phyloP scores from a whole-genome alignment of 208 protist species.

The Acanthamoeba culbertsoni region DNA sequence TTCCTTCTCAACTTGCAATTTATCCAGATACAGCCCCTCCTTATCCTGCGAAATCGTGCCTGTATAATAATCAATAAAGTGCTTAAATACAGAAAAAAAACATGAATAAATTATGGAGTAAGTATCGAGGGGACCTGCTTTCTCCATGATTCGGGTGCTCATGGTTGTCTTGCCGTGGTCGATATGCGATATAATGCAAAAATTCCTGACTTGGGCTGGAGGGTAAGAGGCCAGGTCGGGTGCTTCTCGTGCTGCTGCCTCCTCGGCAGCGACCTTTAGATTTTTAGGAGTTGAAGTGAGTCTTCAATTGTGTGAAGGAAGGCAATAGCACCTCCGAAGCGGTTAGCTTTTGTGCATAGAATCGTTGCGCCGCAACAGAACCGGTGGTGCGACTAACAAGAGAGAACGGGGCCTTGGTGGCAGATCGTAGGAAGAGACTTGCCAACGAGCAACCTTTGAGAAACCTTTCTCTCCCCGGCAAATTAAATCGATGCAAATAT shows the following conservation, averaged over 20 bases:
- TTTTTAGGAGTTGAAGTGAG: neutral
- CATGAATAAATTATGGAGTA: neutral
- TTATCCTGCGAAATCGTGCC: constrained; percentile 34
- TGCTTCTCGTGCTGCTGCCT: neutral
- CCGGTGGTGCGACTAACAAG: too few species aligned
- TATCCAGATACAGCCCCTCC: constrained; percentile 50
- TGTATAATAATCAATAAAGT: neutral
- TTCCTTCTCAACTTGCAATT: constrained; percentile 89
- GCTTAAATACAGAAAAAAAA: neutral
- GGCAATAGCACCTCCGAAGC: neutral
- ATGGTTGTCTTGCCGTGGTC: constrained; percentile 62
- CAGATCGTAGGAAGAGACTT: too few species aligned
- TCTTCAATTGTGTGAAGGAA: neutral
- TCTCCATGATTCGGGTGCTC: constrained; percentile 46
- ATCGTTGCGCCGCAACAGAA: too few species aligned
- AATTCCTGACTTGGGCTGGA: neutral
- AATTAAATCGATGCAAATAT: too few species aligned
- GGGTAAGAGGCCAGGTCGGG: neutral
- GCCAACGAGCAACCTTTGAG: too few species aligned
- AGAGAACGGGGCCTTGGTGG: too few species aligned
- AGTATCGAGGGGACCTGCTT: neutral
- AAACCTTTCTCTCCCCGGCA: too few species aligned
- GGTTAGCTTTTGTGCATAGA: neutral
- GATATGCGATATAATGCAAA: constrained; percentile 64
- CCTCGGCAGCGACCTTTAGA: neutral